A percentile compares a stretch with the other conserved stretches of the same genome.
These are phyloP conservation scores for Quercus ilex DNA, from an alignment of 306 rosid species.

Conservation along the genomic window DNA sequence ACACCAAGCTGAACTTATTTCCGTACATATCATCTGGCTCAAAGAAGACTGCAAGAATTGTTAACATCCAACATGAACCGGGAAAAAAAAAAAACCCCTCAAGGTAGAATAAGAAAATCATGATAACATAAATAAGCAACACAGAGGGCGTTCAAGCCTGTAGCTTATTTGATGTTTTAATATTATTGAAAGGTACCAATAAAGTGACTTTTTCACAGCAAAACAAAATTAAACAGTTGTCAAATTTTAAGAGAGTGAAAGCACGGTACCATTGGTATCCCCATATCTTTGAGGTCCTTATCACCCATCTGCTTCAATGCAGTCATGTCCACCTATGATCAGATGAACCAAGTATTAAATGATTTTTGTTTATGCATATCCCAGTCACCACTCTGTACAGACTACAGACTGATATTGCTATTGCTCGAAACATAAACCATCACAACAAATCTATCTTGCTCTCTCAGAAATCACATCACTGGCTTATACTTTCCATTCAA, in stretches of 20 bases:
- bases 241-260: background rate
- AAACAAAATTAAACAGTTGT: background rate
- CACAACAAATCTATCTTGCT: background rate
- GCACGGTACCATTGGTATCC: constrained; percentile 60
- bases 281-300: constrained; percentile 66
- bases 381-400: background rate
- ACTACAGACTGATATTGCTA: background rate
- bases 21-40: background rate
- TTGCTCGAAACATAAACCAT: background rate
- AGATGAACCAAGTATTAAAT: background rate
- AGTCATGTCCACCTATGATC: constrained; percentile 57
- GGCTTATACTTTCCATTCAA: background rate
- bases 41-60: too few relatives aligned
- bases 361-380: background rate
- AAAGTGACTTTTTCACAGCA: background rate
- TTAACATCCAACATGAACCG: background rate
- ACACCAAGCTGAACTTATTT: background rate
- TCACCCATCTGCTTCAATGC: constrained; percentile 68
- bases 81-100: background rate
- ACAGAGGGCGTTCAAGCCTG: background rate
- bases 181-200: background rate
- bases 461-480: background rate
- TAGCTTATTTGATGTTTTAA: background rate
- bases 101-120: background rate
- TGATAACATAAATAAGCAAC: background rate